Percentiles rank a stretch among this genome's conserved stretches.
Conservation (phyloP, 2,329 filamentous ascomycete species). For the Fusarium nygamai region DNA sequence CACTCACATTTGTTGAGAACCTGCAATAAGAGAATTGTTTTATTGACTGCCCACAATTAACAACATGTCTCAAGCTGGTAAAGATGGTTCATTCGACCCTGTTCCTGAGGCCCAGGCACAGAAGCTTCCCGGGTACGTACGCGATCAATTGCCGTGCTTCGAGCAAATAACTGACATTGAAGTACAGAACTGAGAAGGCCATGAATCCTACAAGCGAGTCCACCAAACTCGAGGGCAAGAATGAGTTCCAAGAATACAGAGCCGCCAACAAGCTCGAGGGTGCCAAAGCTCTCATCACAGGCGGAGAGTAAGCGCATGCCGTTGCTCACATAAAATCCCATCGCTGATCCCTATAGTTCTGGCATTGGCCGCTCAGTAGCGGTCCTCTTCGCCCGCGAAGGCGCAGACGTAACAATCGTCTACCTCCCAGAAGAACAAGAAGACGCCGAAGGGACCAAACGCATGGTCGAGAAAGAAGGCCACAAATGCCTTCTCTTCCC, state of each 20-base stretch:
- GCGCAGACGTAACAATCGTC: conserved; percentile 65
- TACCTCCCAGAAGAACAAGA: conserved; percentile 65
- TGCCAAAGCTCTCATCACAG: conserved; percentile 64
- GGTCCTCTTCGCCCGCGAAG: conserved; percentile 66
- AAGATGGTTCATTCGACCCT: conserved; percentile 49
- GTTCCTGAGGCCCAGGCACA: conserved; percentile 50
- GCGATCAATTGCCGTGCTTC: not conserved
- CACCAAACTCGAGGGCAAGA: conserved; percentile 53
- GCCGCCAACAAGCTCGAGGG: conserved; percentile 61
- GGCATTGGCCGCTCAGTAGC: conserved; percentile 65
- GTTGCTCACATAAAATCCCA: rapidly evolving
- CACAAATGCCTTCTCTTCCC: conserved; percentile 58
- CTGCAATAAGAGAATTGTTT: not conserved
- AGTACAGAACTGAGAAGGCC: conserved; percentile 47
- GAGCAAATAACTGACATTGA: not conserved
- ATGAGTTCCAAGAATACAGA: conserved; percentile 49
- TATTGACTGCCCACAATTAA: not conserved
- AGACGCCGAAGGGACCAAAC: conserved; percentile 65
- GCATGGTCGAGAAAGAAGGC: conserved; percentile 61
- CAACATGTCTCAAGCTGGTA: conserved; percentile 28
- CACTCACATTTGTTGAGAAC: not conserved
- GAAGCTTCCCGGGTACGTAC: conserved; percentile 49
- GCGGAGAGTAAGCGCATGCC: conserved; percentile 59
- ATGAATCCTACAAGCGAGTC: conserved; percentile 53
- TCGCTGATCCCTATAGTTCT: conserved; percentile 48